Conservation (phyloP, 805 yeast species). For the Metschnikowia lochheadii region DNA sequence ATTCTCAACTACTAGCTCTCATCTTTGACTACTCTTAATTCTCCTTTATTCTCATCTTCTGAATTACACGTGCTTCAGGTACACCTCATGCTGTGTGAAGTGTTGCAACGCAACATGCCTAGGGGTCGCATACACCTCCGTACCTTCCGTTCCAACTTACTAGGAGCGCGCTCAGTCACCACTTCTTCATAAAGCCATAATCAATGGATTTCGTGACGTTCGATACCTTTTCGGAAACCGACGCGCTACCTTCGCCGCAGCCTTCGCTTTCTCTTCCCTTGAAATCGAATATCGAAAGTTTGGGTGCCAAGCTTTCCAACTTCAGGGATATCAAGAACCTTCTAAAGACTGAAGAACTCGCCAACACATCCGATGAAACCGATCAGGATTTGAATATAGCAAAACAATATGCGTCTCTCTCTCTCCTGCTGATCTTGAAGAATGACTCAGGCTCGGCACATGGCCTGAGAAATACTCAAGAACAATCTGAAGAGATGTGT, state of each 20-base stretch:
- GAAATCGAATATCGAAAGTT: conserved; percentile 32
- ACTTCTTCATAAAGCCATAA: background rate
- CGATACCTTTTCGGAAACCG: conserved; percentile 30
- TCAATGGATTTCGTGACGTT: conserved; percentile 41
- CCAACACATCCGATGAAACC: conserved; percentile 1
- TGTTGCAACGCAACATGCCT: no score
- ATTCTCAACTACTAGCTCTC: no score
- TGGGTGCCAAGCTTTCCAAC: conserved; percentile 32
- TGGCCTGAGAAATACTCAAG: background rate
- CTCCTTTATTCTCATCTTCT: no score
- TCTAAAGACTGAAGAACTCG: conserved; percentile 17
- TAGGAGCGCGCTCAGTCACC: background rate
- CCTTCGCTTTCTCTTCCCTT: conserved; percentile 42
- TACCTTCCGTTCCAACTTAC: background rate
- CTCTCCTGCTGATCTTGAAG: conserved; percentile 34
- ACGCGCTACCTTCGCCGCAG: conserved; percentile 37
- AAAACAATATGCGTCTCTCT: conserved; percentile 46
- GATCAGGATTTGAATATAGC: conserved; percentile 25
- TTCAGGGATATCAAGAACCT: conserved; percentile 31
- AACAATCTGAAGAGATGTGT: background rate
- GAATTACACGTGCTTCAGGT: no score
- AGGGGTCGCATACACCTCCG: background rate
- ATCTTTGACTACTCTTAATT: no score
- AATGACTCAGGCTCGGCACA: background rate
- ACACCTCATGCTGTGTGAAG: no score